phyloP scores from a whole-genome alignment of 208 protist genomes.

The Crithidia expoeki region DNA sequence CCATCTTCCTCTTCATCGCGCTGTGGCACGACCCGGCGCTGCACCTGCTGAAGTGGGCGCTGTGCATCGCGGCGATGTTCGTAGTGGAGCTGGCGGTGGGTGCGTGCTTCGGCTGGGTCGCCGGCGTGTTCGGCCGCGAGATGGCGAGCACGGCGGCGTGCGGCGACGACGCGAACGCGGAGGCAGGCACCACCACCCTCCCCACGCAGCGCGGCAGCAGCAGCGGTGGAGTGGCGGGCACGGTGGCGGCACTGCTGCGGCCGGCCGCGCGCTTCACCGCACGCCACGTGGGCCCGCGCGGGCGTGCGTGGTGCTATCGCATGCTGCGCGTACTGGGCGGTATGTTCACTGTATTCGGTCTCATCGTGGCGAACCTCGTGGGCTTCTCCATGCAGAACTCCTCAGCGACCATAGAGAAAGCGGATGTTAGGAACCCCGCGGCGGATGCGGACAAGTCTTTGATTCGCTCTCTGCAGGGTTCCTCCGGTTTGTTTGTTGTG shows the following conservation, averaged over 20 bases:
- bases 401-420: slow-evolving; percentile 12
- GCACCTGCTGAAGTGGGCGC: slow-evolving; percentile 74
- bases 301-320: slow-evolving; percentile 28
- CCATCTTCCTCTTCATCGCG: slow-evolving; percentile 94
- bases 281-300: not conserved
- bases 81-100: slow-evolving; percentile 55
- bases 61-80: slow-evolving; percentile 57
- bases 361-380: slow-evolving; percentile 67
- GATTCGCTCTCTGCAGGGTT: too few relatives aligned
- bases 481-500: too few relatives aligned
- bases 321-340: slow-evolving; percentile 33
- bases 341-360: slow-evolving; percentile 34
- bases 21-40: slow-evolving; percentile 92
- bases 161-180: too few relatives aligned
- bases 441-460: too few relatives aligned
- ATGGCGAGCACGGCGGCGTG: too few relatives aligned
- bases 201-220: not conserved
- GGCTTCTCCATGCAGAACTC: slow-evolving; percentile 30
- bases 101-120: slow-evolving; percentile 25
- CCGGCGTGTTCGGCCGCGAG: slow-evolving; percentile 25
- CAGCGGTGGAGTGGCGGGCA: not conserved
- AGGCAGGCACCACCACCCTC: not conserved
- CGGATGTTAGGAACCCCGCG: slow-evolving; percentile 2
- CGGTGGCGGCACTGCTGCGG: slow-evolving; percentile 11
- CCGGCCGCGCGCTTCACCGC: not conserved